Evolutionary conservation across 257 asterid species (phyloP), one percentile per base, ranked within the genome.

Genomic region (Cynanchum wilfordii): DNA sequence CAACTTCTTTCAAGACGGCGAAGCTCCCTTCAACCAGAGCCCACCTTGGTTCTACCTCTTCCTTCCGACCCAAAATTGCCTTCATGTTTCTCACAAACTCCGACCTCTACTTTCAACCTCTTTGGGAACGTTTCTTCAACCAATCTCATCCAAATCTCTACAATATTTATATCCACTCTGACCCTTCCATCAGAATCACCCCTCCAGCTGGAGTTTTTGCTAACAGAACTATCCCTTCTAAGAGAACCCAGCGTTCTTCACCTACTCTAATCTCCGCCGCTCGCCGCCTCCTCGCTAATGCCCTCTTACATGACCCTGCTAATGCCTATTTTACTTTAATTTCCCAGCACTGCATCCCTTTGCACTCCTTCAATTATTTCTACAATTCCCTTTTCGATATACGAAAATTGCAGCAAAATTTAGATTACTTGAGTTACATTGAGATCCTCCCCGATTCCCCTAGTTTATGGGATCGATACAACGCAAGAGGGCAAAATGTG

Each of bases 191-290:
- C 62, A 75, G 67, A 52, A 82, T 88, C 76, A 59, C 81, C 2
- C 74, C 87, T 0, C 82, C 86, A 0, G 70, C 69, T 4, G 96
- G 97, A 8, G 85, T 88, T 36, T 90, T 93, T 70, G 72, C 82
- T 17, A 83, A 82, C 16, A 80, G 77, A 47, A 49, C 83, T 19
- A 89, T 90, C 68, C 92, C 90, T 0, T 79, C 97, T 0, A 91
- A 89, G 76, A 78, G 92, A n/a, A 93, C 98, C 0, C 97, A 93
- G 40, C 79, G 98, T 65, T 88, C 98, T 4, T 93, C 98, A 3
- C 98, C 98, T 2, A 93, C 95, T 2, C 78, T 90, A 3, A 80
- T 90, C 19, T 90, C 95, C 25, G 95, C 96, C 51, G 84, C 95
- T 3, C 88, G 96, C 47, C 81, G 95, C 27, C 83, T 90, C 33